Conservation (phyloP, 2,329 filamentous ascomycete species). For the Alternaria sp. region DNA sequence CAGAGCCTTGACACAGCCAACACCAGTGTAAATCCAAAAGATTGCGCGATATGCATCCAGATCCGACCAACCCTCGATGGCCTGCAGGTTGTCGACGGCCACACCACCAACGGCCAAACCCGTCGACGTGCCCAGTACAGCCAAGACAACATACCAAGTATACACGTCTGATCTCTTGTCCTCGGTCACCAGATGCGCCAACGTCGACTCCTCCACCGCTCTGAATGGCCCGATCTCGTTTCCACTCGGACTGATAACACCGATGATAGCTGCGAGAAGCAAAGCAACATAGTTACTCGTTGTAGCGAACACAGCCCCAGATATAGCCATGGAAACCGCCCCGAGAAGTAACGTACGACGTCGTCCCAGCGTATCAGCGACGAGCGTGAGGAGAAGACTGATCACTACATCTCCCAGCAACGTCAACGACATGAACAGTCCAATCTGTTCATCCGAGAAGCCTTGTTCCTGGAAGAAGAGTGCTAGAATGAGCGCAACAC, state of each 20-base stretch:
- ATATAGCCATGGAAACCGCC: slow-evolving; percentile 46
- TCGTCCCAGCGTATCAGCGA: slow-evolving; percentile 50
- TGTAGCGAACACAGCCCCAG: slow-evolving; percentile 49
- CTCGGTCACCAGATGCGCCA: slow-evolving; percentile 48
- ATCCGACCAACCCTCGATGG: slow-evolving; percentile 47
- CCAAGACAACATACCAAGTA: slow-evolving; percentile 53
- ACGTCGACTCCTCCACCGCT: slow-evolving; percentile 52
- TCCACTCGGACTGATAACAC: slow-evolving; percentile 52
- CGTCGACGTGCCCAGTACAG: slow-evolving; percentile 48
- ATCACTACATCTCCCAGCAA: slow-evolving; percentile 51
- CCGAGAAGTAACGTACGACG: slow-evolving; percentile 47
- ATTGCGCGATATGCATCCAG: slow-evolving; percentile 52
- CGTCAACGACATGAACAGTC: slow-evolving; percentile 54
- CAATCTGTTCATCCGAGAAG: slow-evolving; percentile 50
- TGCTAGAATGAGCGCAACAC: slow-evolving; percentile 49
- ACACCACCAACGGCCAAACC: slow-evolving; percentile 50
- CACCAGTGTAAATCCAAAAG: slow-evolving; percentile 55
- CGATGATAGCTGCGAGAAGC: slow-evolving; percentile 48
- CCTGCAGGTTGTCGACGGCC: slow-evolving; percentile 47
- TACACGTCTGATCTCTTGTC: slow-evolving; percentile 48
- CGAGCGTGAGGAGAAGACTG: slow-evolving; percentile 49
- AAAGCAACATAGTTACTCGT: slow-evolving; percentile 44
- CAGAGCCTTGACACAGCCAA: slow-evolving; percentile 52
- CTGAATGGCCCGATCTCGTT: slow-evolving; percentile 55
- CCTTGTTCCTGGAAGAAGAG: slow-evolving; percentile 48